Conservation (phyloP, 139 green algal species). For the Ettlia oleoabundans region DNA sequence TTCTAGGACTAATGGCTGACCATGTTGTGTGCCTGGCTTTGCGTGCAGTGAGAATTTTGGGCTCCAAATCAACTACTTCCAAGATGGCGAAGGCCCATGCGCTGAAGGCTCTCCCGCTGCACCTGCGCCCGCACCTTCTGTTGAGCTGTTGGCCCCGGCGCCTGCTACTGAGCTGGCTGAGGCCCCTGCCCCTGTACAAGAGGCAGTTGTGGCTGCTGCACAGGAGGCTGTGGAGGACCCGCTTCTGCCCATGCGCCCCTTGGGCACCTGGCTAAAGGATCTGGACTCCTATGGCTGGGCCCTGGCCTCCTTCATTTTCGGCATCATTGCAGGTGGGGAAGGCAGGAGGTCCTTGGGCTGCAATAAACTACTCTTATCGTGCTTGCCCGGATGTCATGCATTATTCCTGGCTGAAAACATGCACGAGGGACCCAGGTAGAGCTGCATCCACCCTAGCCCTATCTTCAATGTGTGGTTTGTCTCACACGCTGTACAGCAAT, state of each 20-base stretch:
- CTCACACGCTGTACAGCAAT: neutral
- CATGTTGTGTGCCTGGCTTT: neutral
- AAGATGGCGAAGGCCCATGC: conserved; percentile 28
- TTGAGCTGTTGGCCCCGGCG: no score
- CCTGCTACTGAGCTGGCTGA: neutral
- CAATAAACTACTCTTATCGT: no score
- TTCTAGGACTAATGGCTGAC: no score
- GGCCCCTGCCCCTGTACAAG: neutral
- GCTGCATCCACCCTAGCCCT: neutral
- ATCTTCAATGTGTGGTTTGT: neutral
- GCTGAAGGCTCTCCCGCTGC: neutral
- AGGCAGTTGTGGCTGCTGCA: neutral
- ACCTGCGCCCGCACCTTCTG: no score
- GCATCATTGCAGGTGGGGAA: conserved; percentile 4
- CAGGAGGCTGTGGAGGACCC: neutral
- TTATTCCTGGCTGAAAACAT: neutral
- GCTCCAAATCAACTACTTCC: conserved; percentile 20
- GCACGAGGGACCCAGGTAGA: neutral
- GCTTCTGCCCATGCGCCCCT: conserved; percentile 7
- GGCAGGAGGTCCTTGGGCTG: neutral
- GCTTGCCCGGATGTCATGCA: neutral
- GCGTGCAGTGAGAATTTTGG: conserved; percentile 14
- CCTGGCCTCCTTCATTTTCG: neutral
- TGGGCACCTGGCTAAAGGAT: neutral
- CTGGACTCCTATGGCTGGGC: conserved; percentile 1